phyloP scores from a whole-genome alignment of 2,329 filamentous ascomycete genomes.

The Scytalidium lignicola region DNA sequence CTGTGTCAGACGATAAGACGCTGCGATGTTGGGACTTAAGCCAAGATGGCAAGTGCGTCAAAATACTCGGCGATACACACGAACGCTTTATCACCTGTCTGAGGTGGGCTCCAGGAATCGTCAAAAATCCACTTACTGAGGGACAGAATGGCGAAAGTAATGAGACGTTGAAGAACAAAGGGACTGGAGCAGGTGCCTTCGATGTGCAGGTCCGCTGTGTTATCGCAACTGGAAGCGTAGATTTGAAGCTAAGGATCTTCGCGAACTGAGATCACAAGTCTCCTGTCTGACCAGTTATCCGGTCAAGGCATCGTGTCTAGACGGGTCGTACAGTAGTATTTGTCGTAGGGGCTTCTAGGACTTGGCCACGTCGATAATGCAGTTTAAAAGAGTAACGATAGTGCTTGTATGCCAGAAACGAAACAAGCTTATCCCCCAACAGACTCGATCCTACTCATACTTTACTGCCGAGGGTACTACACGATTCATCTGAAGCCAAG shows the following conservation, averaged over 20 bases:
- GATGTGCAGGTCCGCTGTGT: conserved; percentile 70
- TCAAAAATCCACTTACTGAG: background rate
- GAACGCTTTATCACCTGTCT: conserved; percentile 82
- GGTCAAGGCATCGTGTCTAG: too few relatives aligned
- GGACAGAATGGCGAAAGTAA: conserved; percentile 38
- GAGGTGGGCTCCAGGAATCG: conserved; percentile 68
- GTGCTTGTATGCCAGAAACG: too few relatives aligned
- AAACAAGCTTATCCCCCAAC: too few relatives aligned
- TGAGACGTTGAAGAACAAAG: conserved; percentile 25
- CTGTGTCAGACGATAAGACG: conserved; percentile 84
- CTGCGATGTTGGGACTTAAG: conserved; percentile 89
- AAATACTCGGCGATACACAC: conserved; percentile 71
- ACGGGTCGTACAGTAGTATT: too few relatives aligned
- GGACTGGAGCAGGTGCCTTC: conserved; percentile 1
- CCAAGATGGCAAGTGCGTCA: conserved; percentile 87
- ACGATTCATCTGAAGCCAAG: too few relatives aligned
- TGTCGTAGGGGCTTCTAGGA: too few relatives aligned
- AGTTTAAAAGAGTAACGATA: too few relatives aligned
- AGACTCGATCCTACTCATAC: too few relatives aligned
- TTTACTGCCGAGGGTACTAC: too few relatives aligned
- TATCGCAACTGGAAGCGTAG: conserved; percentile 77
- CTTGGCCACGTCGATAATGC: too few relatives aligned
- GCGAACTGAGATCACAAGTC: conserved; percentile 35
- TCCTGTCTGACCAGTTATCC: too few relatives aligned
- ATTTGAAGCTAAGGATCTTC: conserved; percentile 71